These are phyloP conservation scores for Entomophthora muscae DNA, from an alignment of 371 early-diverging fungal species.

Conservation along the genomic window DNA sequence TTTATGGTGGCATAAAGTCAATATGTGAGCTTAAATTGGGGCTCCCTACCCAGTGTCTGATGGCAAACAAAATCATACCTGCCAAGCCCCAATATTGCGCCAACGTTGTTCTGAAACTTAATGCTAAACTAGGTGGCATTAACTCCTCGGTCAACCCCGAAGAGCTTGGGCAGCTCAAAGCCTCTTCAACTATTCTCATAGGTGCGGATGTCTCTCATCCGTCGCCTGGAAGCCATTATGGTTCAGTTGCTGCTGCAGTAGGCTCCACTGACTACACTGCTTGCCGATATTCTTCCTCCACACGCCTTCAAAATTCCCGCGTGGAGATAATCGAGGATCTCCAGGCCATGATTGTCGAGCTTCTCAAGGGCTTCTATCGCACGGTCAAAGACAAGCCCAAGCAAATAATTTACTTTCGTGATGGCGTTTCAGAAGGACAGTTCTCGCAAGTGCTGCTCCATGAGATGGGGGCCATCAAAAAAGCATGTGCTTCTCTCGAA, in stretches of 20 bases:
- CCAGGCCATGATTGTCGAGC: constrained; percentile 57
- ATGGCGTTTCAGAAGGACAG: constrained; percentile 85
- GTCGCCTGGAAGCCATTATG: constrained; percentile 45
- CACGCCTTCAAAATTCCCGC: constrained; percentile 66
- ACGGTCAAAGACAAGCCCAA: constrained; percentile 51
- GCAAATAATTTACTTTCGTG: constrained; percentile 86
- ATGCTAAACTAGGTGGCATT: constrained; percentile 72
- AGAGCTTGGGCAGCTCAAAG: constrained; percentile 34
- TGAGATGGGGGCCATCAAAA: constrained; percentile 64
- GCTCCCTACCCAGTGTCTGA: constrained; percentile 83
- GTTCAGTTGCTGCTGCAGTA: constrained; percentile 77
- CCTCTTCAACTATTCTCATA: constrained; percentile 69
- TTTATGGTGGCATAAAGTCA: constrained; percentile 91
- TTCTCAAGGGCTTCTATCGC: constrained; percentile 61
- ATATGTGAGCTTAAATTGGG: constrained; percentile 80
- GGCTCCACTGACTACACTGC: constrained; percentile 74
- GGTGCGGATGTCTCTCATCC: constrained; percentile 94
- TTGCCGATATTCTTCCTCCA: constrained; percentile 60
- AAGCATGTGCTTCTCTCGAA: constrained; percentile 52
- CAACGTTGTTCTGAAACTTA: constrained; percentile 81
- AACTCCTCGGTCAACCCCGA: constrained; percentile 31
- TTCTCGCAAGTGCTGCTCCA: constrained; percentile 57
- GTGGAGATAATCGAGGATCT: constrained; percentile 81
- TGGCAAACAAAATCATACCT: constrained; percentile 42
- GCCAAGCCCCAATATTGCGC: constrained; percentile 49